Evolutionary conservation across 192 early-diverging fungal species (phyloP).

Genomic region (Kickxella alabastrina): DNA sequence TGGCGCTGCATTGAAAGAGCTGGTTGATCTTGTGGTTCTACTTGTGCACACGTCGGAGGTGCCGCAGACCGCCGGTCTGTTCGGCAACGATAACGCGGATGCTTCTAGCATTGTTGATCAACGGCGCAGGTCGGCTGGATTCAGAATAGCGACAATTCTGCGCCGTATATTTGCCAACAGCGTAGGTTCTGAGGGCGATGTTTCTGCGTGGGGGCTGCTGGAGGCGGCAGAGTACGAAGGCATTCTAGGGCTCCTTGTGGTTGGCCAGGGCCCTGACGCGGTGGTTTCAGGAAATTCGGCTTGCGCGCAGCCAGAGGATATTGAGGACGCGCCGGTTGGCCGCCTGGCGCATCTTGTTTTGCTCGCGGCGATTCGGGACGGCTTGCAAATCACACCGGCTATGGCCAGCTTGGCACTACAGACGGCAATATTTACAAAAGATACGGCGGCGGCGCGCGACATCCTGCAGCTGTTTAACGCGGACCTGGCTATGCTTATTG

Average conservation of each 20-base stretch:
- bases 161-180: neutral
- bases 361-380: conserved; percentile 22
- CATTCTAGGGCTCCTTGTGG: conserved; percentile 8
- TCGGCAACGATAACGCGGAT: too few species aligned
- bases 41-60: conserved; percentile 3
- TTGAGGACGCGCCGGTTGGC: conserved; percentile 5
- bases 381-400: neutral
- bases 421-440: conserved; percentile 6
- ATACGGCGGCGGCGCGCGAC: conserved; percentile 31
- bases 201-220: too few species aligned
- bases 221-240: conserved; percentile 11
- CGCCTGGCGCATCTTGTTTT: conserved; percentile 25
- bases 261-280: too few species aligned
- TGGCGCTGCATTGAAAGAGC: neutral
- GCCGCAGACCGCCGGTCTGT: neutral
- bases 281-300: neutral
- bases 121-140: neutral
- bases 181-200: neutral
- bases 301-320: conserved; percentile 11
- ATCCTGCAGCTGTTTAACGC: conserved; percentile 18
- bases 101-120: neutral
- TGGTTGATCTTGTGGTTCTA: conserved; percentile 18
- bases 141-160: neutral
- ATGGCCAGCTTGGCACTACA: conserved; percentile 16
- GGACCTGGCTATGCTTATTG: conserved; percentile 22